Evolutionary conservation across 805 yeast genomes (phyloP), one percentile per base, ranked within the genome.

Genomic region (Candida nemodendra): DNA sequence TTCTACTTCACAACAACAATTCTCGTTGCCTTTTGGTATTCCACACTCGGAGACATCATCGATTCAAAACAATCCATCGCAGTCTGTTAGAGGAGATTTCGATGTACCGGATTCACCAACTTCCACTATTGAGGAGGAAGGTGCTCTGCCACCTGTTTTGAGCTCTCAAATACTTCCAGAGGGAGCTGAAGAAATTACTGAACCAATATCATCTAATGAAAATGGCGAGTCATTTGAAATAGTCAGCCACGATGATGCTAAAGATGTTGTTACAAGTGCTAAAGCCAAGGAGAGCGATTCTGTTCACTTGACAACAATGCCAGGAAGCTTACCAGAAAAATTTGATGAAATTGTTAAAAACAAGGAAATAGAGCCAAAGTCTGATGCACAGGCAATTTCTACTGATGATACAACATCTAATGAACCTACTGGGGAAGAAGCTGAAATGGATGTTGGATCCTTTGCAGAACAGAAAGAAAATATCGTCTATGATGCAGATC

Each of bases 21-120:
- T 57, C 37, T 44, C 53, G 3, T 50, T 56, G 41, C 78, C 71
- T 40, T 63, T 76, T 56, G 65, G 62, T 25, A 69, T 93, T 51
- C 85, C 95, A 2, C 84, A 81, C 41, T 85, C 95, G 0, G 76
- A 84, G 27, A 85, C 96, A 0, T 88, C 96, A 0, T 85, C 95
- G 30, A 95, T 89, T 23, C 91, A 84, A 52, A 90, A 90, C 64
- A 89, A 91, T 59, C 88, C 97, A 2, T 90, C 97, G 0, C 77
- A 79, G 62, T 85, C 95, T 16, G 95, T 88, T 6, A 79, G 96
- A 43, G 95, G 85, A 45, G 96, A 81, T 44, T 60, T 70, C 12
- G 79, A 76, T 42, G 57, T 57, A 13, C 61, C 73, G 6, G 59
- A 64, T 27, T 66, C 73, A 4, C 69, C 60, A 28, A 43, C 62